A percentile compares a stretch with the other conserved stretches of the same genome.
Evolutionary conservation across 2,329 filamentous ascomycete genomes (phyloP).

Genomic region (Cadophora sp.): DNA sequence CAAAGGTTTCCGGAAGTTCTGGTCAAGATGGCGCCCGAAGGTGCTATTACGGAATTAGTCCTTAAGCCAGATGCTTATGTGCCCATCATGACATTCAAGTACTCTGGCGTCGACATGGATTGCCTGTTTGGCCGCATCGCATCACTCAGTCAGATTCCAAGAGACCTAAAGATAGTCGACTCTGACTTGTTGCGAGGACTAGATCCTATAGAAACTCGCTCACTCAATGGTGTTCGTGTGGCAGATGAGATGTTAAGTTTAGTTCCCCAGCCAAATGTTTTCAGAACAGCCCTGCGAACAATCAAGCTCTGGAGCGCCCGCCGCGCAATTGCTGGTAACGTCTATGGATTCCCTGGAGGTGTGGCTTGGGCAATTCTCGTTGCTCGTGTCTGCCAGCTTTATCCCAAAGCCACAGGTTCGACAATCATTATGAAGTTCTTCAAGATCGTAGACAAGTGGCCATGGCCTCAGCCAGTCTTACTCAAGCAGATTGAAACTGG

Average conservation of each 20-base stretch:
- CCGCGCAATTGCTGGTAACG: slow-evolving; percentile 92
- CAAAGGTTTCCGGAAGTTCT: slow-evolving; percentile 83
- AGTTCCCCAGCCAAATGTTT: slow-evolving; percentile 88
- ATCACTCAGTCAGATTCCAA: slow-evolving; percentile 72
- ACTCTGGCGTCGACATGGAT: slow-evolving; percentile 91
- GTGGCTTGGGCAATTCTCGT: slow-evolving; percentile 99
- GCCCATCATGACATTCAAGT: slow-evolving; percentile 96
- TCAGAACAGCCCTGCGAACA: slow-evolving; percentile 85
- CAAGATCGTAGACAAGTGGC: slow-evolving; percentile 87
- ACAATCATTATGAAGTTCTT: slow-evolving; percentile 96
- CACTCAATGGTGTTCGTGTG: slow-evolving; percentile 91
- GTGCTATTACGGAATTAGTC: slow-evolving; percentile 84
- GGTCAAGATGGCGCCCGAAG: slow-evolving; percentile 74
- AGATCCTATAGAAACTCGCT: slow-evolving; percentile 85
- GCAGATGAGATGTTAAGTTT: slow-evolving; percentile 90
- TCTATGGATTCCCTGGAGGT: slow-evolving; percentile 95
- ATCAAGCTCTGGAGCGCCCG: slow-evolving; percentile 97
- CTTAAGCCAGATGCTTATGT: slow-evolving; percentile 91
- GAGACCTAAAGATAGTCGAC: slow-evolving; percentile 78
- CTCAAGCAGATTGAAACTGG: slow-evolving; percentile 88
- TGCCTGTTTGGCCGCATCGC: slow-evolving; percentile 84
- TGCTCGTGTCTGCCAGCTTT: slow-evolving; percentile 93
- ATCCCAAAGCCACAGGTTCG: slow-evolving; percentile 88
- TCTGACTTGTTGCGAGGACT: slow-evolving; percentile 85
- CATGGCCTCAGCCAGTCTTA: slow-evolving; percentile 92